Evolutionary conservation across 805 yeast genomes (phyloP), one percentile per base, ranked within the genome.

Genomic region (Torulaspora quercuum): DNA sequence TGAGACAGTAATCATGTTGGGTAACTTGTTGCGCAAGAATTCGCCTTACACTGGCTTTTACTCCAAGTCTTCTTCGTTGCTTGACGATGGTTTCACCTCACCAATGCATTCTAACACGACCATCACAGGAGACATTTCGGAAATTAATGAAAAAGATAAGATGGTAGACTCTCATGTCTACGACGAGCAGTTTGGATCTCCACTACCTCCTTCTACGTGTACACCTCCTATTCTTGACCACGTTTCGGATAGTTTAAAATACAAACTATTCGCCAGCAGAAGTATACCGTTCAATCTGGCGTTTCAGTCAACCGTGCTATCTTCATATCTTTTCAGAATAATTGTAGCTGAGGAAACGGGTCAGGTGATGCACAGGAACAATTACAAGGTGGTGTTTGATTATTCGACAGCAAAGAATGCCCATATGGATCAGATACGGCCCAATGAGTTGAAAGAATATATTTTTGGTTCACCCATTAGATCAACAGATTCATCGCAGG

Each of bases 391-490:
- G 0, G 44, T 55, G 7, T 50, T 59, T 34, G 72, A 67, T 39
- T 53, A 61, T 23, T 48, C 55, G 4, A 50, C 46, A 37, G 53
- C 52, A 9, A 42, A 48, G 20, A 42, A 43, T 15, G 42, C 53
- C 0, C 37, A 42, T 8, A 47, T 54, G 43, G 53, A 49, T 13
- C 54, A 52, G 21, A 57, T 60, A 15, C 48, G 63, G 26, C 52
- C 51, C 2, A 55, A 48, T 36, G 63, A 64, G 29, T 42, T 67
- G 29, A 54, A 59, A 35, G 68, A 66, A 17, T 58, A 63, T 34
- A 61, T 64, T 39, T 67, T 67, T 47, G 70, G 72, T 1, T 66
- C 68, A 10, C 61, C 64, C 3, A 50, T 67, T 41, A 55, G 60
- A 43, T 55, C 47, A 39, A 58, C 41, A 30, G 57, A 46, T 27